phyloP scores from a whole-genome alignment of 1,139 yeast species.

The Meyerozyma elateridarum region DNA sequence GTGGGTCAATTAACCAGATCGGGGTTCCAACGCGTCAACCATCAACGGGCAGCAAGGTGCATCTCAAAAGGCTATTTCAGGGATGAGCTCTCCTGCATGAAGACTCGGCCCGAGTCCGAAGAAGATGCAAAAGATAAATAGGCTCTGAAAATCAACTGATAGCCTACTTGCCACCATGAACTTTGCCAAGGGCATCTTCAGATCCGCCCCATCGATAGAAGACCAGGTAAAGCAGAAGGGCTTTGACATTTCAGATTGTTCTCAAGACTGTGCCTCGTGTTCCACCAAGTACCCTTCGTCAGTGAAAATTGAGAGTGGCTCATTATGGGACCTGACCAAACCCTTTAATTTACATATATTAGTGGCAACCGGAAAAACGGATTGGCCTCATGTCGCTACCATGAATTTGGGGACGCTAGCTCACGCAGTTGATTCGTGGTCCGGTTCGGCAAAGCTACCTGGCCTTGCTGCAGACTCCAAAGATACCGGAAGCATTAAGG shows the following conservation, averaged over 20 bases:
- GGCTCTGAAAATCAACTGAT: too few species aligned
- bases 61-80: too few species aligned
- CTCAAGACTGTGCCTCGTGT: conserved; percentile 48
- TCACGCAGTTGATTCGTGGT: conserved; percentile 47
- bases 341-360: conserved; percentile 68
- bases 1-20: too few species aligned
- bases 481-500: conserved; percentile 37
- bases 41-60: too few species aligned
- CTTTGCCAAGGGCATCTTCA: background rate
- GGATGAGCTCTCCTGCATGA: too few species aligned
- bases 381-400: conserved; percentile 79
- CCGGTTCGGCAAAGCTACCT: conserved; percentile 17
- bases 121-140: too few species aligned
- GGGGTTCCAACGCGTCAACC: too few species aligned
- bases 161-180: background rate
- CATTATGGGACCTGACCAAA: conserved; percentile 68
- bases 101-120: conserved; percentile 3
- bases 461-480: conserved; percentile 12
- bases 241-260: conserved; percentile 41
- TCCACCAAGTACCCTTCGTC: conserved; percentile 51
- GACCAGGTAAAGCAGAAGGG: conserved; percentile 18
- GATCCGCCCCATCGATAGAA: background rate
- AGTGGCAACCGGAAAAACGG: conserved; percentile 77
- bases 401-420: conserved; percentile 52
- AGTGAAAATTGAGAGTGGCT: conserved; percentile 47